phyloP scores from a whole-genome alignment of 2,329 filamentous ascomycete genomes.

The Cladophialophora carrionii region DNA sequence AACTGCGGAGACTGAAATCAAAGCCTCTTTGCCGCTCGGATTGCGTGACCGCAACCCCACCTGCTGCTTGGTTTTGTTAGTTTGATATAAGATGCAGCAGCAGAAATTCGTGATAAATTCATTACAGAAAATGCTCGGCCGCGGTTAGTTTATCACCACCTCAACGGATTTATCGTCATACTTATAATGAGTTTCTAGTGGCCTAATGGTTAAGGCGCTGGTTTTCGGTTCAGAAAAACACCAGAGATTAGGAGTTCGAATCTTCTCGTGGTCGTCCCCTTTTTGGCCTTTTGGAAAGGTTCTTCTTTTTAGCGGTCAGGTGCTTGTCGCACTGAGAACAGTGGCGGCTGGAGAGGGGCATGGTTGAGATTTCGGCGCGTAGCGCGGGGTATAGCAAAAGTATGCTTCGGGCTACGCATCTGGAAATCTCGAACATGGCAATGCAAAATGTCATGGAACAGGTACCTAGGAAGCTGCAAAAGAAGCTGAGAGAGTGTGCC shows the following conservation, averaged over 20 bases:
- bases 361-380: no score
- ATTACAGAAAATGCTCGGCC: neutral
- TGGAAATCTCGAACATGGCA: no score
- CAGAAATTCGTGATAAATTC: neutral
- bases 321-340: neutral
- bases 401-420: no score
- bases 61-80: no score
- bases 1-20: no score
- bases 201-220: conserved; percentile 47
- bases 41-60: no score
- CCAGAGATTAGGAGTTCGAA: conserved; percentile 41
- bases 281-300: conserved; percentile 14
- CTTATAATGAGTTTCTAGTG: conserved; percentile 36
- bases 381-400: no score
- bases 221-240: conserved; percentile 41
- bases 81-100: no score
- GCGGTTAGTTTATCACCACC: neutral
- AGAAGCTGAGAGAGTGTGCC: no score
- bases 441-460: no score
- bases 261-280: conserved; percentile 42
- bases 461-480: no score
- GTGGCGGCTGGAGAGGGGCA: neutral
- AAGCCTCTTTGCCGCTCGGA: no score
- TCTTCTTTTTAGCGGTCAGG: neutral
- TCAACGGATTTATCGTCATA: conserved; percentile 14